These are phyloP conservation scores for Ambispora gerdemannii DNA, from an alignment of 192 early-diverging fungal genomes.

Conservation along the genomic window DNA sequence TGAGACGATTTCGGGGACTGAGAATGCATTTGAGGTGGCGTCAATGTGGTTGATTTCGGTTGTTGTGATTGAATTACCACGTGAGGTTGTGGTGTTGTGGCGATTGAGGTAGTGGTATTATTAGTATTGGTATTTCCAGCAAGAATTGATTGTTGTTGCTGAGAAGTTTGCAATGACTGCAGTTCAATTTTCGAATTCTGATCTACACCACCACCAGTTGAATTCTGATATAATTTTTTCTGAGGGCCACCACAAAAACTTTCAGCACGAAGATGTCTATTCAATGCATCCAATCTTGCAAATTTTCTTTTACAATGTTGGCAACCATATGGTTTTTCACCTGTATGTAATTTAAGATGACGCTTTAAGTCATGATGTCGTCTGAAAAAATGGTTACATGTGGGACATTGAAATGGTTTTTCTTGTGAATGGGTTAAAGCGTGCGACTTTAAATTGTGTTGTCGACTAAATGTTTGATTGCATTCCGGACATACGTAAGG, in stretches of 20 bases:
- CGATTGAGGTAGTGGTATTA: background rate
- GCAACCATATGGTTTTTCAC: slow-evolving; percentile 53
- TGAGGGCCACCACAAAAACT: slow-evolving; percentile 30
- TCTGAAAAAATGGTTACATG: slow-evolving; percentile 48
- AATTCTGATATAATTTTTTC: slow-evolving; percentile 22
- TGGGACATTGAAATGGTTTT: slow-evolving; percentile 50
- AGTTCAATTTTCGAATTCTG: background rate
- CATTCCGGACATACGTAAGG: slow-evolving; percentile 53
- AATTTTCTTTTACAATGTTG: slow-evolving; percentile 46
- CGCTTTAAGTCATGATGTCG: slow-evolving; percentile 55
- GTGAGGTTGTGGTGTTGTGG: background rate
- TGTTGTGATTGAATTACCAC: background rate
- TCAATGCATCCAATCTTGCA: slow-evolving; percentile 53
- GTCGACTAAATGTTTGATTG: slow-evolving; percentile 54
- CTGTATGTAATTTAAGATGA: slow-evolving; percentile 54
- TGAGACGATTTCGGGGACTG: background rate
- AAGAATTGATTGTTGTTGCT: background rate
- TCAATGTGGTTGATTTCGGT: background rate
- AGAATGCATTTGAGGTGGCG: background rate
- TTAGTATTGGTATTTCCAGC: no score
- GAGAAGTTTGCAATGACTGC: background rate
- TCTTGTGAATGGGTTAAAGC: slow-evolving; percentile 54
- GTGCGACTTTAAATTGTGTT: slow-evolving; percentile 60
- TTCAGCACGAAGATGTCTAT: slow-evolving; percentile 53
- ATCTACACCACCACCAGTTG: background rate